phyloP scores from a whole-genome alignment of 768 basidiomycete genomes.

The Cantharellus anzutake region DNA sequence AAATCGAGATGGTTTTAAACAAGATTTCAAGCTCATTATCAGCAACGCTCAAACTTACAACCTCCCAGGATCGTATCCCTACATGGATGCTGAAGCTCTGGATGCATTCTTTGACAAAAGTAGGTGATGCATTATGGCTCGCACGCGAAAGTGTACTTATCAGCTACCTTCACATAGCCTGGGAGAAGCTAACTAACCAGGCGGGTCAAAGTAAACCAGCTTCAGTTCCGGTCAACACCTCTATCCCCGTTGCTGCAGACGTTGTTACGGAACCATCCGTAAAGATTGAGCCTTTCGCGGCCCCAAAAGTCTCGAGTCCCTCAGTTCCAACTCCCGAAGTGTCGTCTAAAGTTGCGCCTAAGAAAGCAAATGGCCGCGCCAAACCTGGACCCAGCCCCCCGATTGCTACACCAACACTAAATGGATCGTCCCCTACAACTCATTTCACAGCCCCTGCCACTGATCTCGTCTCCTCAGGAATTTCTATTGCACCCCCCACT shows the following conservation, averaged over 20 bases:
- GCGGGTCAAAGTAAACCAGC: no score
- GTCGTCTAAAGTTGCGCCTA: no score
- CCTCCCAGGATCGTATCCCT: conserved; percentile 43
- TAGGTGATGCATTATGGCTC: conserved; percentile 21
- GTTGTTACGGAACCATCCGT: no score
- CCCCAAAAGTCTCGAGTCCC: no score
- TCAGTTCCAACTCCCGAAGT: no score
- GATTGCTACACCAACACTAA: no score
- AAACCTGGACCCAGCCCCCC: no score
- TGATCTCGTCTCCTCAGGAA: background rate
- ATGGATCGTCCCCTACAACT: background rate
- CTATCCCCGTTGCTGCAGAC: no score
- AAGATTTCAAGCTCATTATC: conserved; percentile 79
- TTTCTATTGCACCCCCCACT: no score
- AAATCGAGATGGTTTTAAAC: conserved; percentile 63
- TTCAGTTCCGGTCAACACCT: no score
- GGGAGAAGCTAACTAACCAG: background rate
- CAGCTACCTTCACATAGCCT: background rate
- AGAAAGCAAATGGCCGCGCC: no score
- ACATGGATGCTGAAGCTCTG: conserved; percentile 54
- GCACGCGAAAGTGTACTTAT: background rate
- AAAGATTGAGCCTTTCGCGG: no score
- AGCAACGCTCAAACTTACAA: conserved; percentile 80
- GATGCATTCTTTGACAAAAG: conserved; percentile 76
- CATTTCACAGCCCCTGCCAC: background rate